Conservation (phyloP, 148 eudicot species). For the Camellia granthamiana region DNA sequence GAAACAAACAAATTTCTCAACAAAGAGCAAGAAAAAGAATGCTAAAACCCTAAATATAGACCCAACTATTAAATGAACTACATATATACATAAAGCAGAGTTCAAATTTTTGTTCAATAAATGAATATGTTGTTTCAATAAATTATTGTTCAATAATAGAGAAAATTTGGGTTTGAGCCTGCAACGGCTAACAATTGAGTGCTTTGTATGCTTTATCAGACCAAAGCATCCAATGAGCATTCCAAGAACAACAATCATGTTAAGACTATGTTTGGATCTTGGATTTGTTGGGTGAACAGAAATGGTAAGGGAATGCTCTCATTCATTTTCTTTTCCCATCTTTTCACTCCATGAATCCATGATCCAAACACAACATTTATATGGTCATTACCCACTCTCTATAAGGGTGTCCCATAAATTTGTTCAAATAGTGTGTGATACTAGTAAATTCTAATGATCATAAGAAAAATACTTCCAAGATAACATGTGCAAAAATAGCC, state of each 20-base stretch:
- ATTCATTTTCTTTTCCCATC: too few species aligned
- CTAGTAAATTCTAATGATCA: neutral
- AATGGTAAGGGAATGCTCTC: too few species aligned
- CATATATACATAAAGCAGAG: neutral
- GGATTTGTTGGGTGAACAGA: too few species aligned
- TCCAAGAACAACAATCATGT: neutral
- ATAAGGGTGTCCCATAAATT: neutral
- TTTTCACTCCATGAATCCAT: too few species aligned
- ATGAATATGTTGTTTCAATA: neutral
- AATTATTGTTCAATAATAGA: too few species aligned
- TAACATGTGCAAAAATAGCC: neutral
- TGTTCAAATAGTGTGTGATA: neutral
- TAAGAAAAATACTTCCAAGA: neutral
- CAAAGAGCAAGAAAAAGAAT: conserved; percentile 3
- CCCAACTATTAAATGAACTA: conserved; percentile 8
- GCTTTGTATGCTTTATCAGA: neutral
- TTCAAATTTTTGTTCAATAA: neutral
- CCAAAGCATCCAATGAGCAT: neutral
- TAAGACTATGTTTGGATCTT: too few species aligned
- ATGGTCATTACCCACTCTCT: neutral
- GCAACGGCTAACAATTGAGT: neutral
- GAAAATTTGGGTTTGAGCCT: too few species aligned
- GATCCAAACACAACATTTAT: too few species aligned
- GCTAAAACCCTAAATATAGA: neutral
- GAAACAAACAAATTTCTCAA: conserved; percentile 25